Conservation (phyloP, 768 basidiomycete species). For the Paxillus involutus region DNA sequence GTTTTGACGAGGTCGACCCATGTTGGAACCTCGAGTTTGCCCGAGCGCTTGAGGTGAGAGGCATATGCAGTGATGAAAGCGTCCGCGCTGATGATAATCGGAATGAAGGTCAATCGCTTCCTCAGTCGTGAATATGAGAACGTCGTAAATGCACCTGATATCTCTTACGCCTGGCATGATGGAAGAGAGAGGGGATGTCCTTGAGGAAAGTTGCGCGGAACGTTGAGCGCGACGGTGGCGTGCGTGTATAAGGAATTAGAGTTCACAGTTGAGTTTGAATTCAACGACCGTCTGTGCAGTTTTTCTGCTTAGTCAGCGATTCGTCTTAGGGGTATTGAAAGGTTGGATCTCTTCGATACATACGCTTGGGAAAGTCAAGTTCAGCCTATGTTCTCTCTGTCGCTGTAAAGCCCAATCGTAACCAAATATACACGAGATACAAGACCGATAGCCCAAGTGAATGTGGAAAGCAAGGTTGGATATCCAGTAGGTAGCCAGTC, state of each 20-base stretch:
- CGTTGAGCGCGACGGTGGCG: conserved; percentile 52
- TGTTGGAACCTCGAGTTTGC: conserved; percentile 98
- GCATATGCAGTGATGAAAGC: conserved; percentile 93
- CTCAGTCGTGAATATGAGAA: conserved; percentile 12
- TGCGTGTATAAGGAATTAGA: conserved; percentile 41
- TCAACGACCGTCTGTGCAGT: conserved; percentile 42
- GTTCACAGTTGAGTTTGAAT: conserved; percentile 35
- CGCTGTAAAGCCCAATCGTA: no score
- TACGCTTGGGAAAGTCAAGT: neutral
- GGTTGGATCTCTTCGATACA: no score
- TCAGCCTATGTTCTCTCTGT: no score
- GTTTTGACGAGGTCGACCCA: conserved; percentile 99
- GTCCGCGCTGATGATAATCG: conserved; percentile 64
- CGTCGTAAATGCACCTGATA: conserved; percentile 53
- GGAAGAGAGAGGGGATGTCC: conserved; percentile 31
- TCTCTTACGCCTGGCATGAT: conserved; percentile 85
- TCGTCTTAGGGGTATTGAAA: no score
- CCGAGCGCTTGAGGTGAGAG: conserved; percentile 95
- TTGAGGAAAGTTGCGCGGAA: conserved; percentile 47
- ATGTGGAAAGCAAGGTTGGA: no score
- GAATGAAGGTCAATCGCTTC: conserved; percentile 13
- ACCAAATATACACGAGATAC: no score
- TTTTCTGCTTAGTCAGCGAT: conserved; percentile 38
- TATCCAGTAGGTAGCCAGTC: no score
- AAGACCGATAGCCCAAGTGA: no score